Evolutionary conservation across 2,329 filamentous ascomycete genomes (phyloP), one percentile per base, ranked within the genome.

Genomic region (Alternaria arbusti): DNA sequence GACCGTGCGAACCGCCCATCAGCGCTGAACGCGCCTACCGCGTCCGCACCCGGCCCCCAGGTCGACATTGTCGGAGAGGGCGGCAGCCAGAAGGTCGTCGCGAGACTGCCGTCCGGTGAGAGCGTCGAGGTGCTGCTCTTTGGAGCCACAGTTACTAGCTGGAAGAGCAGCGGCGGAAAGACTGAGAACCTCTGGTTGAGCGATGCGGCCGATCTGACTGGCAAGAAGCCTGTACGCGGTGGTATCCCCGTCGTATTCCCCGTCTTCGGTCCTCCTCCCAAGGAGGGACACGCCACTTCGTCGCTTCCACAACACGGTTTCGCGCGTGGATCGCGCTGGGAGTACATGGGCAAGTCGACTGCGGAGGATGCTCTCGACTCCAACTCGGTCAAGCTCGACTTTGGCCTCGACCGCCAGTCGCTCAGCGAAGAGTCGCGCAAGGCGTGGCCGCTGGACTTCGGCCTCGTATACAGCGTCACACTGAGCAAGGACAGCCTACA

Each of bases 201-300:
- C 81, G 88, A 94, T 65, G 89, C 86, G 61, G 91, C 94, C 47
- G 88, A 88, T 74, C 84, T 97, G 60, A 94, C 98, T 77, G 95
- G 96, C 56, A 90, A 86, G 71, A 97, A 97, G 84, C 87, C 95
- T 23, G 94, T 98, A 56, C 87, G 96, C 67, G 96, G 96, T 60
- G 95, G 95, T 13, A 93, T 98, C 72, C 95, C 95, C 5, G 83
- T 98, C 55, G 94, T 97, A 36, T 98, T 97, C 78, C 95, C 95
- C 9, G 94, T 94, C 78, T 99, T 99, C 78, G 96, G 96, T 28
- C 77, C 77, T 40, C 91, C 91, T 44, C 88, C 91, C 12, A 90
- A 92, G 56, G 86, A 90, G 70, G 90, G 94, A 79, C 88, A 91
- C 69, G 86, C 91, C n/a, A 96, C 93, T 26, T 88, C 88, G 55